These are phyloP conservation scores for Suillus ampliporus DNA, from an alignment of 768 basidiomycete genomes.

Conservation along the genomic window DNA sequence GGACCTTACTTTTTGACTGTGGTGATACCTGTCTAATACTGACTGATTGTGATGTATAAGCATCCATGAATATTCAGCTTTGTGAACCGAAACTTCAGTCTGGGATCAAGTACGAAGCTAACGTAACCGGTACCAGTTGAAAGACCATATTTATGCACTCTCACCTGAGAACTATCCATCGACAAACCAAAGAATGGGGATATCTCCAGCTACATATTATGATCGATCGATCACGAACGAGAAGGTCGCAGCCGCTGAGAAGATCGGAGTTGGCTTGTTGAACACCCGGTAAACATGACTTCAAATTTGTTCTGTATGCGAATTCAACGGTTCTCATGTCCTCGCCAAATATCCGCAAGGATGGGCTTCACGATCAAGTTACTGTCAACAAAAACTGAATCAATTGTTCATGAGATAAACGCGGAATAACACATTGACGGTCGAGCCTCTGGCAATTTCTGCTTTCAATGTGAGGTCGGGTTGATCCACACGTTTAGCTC, in stretches of 20 bases:
- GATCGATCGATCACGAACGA: constrained; percentile 74
- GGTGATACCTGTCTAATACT: background rate
- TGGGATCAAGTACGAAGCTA: background rate
- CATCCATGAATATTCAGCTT: background rate
- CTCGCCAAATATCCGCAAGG: constrained; percentile 70
- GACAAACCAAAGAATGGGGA: constrained; percentile 83
- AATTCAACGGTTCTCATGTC: constrained; percentile 2
- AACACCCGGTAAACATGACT: constrained; percentile 70
- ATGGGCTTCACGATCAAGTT: constrained; percentile 61
- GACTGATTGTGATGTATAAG: background rate
- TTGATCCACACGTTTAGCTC: too few relatives aligned
- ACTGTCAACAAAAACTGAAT: constrained; percentile 54
- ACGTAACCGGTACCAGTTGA: too few relatives aligned
- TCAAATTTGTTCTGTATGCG: constrained; percentile 4
- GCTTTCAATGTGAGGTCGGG: too few relatives aligned
- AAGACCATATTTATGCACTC: constrained; percentile 75
- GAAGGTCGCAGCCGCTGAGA: constrained; percentile 80
- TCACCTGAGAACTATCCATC: constrained; percentile 72
- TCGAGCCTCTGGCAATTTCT: constrained; percentile 83
- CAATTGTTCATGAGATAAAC: constrained; percentile 53
- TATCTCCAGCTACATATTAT: constrained; percentile 82
- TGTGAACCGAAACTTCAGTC: background rate
- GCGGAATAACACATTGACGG: constrained; percentile 55
- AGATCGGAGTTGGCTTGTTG: constrained; percentile 72
- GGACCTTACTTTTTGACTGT: background rate